phyloP scores from a whole-genome alignment of 352 stramenopile species.

The Phytophthora vignae region DNA sequence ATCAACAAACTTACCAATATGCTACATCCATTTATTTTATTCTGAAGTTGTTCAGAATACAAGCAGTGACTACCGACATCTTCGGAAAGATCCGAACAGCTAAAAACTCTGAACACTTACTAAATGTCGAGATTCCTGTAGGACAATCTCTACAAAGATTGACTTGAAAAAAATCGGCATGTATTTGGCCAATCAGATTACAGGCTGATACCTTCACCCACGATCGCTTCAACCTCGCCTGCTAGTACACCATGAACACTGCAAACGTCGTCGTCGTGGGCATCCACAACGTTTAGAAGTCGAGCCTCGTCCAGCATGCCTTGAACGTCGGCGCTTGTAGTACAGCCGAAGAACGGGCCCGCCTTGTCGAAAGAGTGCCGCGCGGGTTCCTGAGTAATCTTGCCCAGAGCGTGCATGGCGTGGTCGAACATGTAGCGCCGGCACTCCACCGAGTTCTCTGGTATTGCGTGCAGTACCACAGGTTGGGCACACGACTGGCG shows the following conservation, averaged over 20 bases:
- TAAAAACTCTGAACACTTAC: neutral
- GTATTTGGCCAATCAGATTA: neutral
- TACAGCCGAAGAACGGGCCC: neutral
- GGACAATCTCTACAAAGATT: neutral
- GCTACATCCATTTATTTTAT: too few species aligned
- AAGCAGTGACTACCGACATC: too few species aligned
- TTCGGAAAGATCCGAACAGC: neutral
- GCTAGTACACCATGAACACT: too few species aligned
- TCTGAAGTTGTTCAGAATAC: too few species aligned
- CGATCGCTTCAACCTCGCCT: neutral
- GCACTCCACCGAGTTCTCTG: neutral
- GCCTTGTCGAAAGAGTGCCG: neutral
- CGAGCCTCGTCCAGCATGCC: neutral
- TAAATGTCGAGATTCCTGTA: neutral
- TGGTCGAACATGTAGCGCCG: neutral
- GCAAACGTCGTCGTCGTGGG: neutral
- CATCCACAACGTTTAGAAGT: neutral
- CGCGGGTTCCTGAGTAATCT: neutral
- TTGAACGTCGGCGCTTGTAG: neutral
- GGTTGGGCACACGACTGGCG: neutral
- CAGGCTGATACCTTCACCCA: neutral
- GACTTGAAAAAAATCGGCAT: neutral
- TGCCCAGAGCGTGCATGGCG: neutral
- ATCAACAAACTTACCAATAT: too few species aligned
- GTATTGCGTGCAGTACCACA: neutral